Base-by-base conservation (phyloP, 352 stramenopile genomes). In the Globisporangium paddicum region DNA sequence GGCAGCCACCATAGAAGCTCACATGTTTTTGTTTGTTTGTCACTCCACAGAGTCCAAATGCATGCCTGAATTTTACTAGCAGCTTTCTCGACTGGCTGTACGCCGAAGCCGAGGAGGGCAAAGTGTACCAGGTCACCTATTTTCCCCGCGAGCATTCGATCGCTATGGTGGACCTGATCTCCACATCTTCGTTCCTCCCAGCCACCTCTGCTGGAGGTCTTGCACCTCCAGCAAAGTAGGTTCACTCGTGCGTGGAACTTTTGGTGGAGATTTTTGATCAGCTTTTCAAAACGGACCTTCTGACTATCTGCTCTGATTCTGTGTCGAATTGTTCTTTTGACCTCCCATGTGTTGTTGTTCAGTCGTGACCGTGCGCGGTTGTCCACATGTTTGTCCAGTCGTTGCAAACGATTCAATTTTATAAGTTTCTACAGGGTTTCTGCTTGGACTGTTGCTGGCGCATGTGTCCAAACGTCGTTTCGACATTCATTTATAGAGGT, bases 21-120 rank as follows among this genome's bases (percentile, higher is more conserved):
- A 37, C 19, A 11, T 37, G 10, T 18, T 23, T 14, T 51, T 2
- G 26, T 30, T 53, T 28, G 2, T 44, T 26, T 10, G 4, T 23
- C 30, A 5, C 19, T 23, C n/a, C 9, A 19, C 52, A 80, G 74
- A 71, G 71, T 21, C 77, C 74, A 35, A 64, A 72, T 42, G 83
- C 85, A 54, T 93, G 83, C 52, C 67, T 93, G 50, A 79, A 75
- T 55, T 90, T 93, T 49, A 80, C 79, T 11, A 78, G 83, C 32
- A 55, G 47, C 32, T 62, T 90, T 56, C 69, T 93, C 40, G 69
- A 78, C 58, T 90, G 83, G 80, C 63, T 90, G 40, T 71, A 70
- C 38, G 72, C 71, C 7, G 62, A 72, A 25, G 53, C 67, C 0
- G 50, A 73, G 10, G 70, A 89, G 37, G 68, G 70, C 7, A 53